phyloP scores from a whole-genome alignment of 2,329 filamentous ascomycete genomes.

The Cladosporium sp. region DNA sequence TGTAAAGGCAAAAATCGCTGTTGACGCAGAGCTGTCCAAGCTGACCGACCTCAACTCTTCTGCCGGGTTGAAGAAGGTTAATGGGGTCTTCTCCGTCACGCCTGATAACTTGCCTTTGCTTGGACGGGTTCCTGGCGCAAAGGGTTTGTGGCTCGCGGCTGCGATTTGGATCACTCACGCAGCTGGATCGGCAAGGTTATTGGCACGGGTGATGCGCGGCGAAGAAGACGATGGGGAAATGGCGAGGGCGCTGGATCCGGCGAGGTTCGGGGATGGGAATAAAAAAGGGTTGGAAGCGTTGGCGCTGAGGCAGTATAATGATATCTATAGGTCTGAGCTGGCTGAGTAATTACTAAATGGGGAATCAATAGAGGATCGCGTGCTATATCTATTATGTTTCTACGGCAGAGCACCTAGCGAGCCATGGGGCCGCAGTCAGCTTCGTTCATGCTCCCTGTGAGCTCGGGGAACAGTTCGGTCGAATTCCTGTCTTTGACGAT shows the following conservation, averaged over 20 bases:
- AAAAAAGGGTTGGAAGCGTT: not conserved
- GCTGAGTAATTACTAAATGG: not conserved
- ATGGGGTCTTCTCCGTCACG: slow-evolving; percentile 32
- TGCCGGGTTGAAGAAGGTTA: slow-evolving; percentile 13
- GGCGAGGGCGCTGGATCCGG: not conserved
- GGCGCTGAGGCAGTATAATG: not conserved
- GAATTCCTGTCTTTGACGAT: slow-evolving; percentile 18
- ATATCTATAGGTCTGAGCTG: not conserved
- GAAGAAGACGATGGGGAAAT: not conserved
- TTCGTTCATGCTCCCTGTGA: not conserved
- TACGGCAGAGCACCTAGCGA: too few relatives aligned
- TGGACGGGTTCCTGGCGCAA: slow-evolving; percentile 21
- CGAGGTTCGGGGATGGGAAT: not conserved
- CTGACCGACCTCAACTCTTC: not conserved
- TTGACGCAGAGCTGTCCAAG: not conserved
- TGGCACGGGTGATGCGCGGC: slow-evolving; percentile 13
- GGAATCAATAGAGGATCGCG: too few relatives aligned
- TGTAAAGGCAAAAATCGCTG: not conserved
- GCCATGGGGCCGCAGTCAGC: not conserved
- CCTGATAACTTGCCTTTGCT: slow-evolving; percentile 32
- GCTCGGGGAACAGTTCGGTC: slow-evolving; percentile 16
- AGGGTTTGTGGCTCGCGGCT: slow-evolving; percentile 28
- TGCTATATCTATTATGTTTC: too few relatives aligned
- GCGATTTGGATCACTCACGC: slow-evolving; percentile 34
- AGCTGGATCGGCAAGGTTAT: slow-evolving; percentile 28